phyloP scores from a whole-genome alignment of 768 basidiomycete genomes.

The Tricholoma terreum region DNA sequence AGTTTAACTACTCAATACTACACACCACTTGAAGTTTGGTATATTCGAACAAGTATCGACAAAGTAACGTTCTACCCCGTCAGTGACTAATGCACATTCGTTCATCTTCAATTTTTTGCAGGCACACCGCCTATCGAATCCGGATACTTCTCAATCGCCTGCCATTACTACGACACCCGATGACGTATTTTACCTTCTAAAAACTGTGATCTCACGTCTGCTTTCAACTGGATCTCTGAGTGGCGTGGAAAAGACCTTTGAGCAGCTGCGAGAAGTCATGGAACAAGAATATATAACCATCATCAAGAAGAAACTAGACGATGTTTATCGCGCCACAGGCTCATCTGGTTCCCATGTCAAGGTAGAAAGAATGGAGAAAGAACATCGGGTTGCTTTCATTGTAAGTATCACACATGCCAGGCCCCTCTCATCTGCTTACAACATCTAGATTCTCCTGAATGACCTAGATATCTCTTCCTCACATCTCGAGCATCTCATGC shows the following conservation, averaged over 20 bases:
- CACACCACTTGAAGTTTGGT: conserved; percentile 90
- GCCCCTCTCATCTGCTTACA: conserved; percentile 3
- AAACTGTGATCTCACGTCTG: conserved; percentile 73
- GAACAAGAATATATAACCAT: conserved; percentile 81
- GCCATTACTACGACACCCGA: conserved; percentile 79
- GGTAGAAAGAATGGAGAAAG: conserved; percentile 76
- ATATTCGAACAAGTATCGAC: conserved; percentile 79
- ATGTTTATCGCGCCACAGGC: conserved; percentile 65
- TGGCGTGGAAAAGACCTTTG: conserved; percentile 56
- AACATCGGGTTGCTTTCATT: conserved; percentile 76
- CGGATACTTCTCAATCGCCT: conserved; percentile 63
- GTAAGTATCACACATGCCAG: conserved; percentile 44
- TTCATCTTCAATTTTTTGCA: conserved; percentile 27
- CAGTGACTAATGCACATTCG: background rate
- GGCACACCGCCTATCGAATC: conserved; percentile 84
- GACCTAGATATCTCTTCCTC: conserved; percentile 91
- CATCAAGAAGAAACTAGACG: conserved; percentile 83
- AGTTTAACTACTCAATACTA: conserved; percentile 73
- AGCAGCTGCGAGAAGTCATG: conserved; percentile 67
- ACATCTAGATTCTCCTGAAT: conserved; percentile 75
- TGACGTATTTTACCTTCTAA: conserved; percentile 95
- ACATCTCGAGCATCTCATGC: conserved; percentile 81
- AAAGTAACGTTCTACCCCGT: conserved; percentile 52
- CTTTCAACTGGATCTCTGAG: conserved; percentile 70
- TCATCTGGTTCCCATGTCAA: conserved; percentile 43